Percentiles rank a stretch among this genome's conserved stretches.
Conservation (phyloP, 306 rosid species). For the Quercus mongolica region DNA sequence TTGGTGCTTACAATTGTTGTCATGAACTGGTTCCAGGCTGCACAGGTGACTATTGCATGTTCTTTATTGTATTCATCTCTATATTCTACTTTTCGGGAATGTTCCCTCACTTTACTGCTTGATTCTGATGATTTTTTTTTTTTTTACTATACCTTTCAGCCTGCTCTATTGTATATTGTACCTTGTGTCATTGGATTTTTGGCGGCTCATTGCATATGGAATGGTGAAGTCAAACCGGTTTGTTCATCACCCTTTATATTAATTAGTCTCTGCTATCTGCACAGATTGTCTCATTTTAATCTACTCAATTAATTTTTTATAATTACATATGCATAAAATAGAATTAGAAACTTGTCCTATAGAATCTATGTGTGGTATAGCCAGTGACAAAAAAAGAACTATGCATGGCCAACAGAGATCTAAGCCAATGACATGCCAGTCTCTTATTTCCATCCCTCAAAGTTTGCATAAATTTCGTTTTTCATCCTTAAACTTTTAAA, state of each 20-base stretch:
- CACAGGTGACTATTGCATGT: slow-evolving; percentile 69
- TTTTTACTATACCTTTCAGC: slow-evolving; percentile 50
- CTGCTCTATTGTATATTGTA: slow-evolving; percentile 91
- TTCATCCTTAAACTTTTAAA: no score
- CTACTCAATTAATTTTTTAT: slow-evolving; percentile 11
- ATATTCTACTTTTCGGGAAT: not conserved
- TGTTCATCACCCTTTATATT: slow-evolving; percentile 24
- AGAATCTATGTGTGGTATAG: not conserved
- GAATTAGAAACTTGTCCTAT: not conserved
- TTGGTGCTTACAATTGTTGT: slow-evolving; percentile 86
- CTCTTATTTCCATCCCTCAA: no score
- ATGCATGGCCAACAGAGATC: not conserved
- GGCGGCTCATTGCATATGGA: slow-evolving; percentile 92
- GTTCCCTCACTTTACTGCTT: not conserved
- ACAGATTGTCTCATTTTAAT: not conserved
- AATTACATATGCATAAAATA: not conserved
- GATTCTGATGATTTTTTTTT: not conserved
- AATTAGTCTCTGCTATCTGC: not conserved
- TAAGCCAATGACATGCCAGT: not conserved
- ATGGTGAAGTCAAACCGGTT: slow-evolving; percentile 93
- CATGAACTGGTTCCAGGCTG: slow-evolving; percentile 99
- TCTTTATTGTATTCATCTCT: slow-evolving; percentile 2
- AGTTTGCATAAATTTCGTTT: no score
- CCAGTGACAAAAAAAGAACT: not conserved
- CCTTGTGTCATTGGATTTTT: slow-evolving; percentile 90